Percentiles rank a stretch among this genome's conserved stretches.
Evolutionary conservation across 805 yeast genomes (phyloP).

Genomic region (Suhomyces sp.): DNA sequence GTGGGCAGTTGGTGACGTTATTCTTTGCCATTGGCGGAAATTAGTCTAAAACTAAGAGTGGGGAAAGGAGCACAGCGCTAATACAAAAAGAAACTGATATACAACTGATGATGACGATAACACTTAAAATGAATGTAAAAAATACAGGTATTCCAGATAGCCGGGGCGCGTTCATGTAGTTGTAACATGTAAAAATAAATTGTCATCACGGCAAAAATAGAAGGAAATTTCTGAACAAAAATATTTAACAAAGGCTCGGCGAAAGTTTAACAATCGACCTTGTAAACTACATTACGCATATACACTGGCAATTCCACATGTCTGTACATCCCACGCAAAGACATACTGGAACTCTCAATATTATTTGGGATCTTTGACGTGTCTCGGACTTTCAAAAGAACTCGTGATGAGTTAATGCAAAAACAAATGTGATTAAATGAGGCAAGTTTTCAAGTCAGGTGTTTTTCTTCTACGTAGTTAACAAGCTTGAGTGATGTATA

Average conservation of each 20-base stretch:
- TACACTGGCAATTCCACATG: neutral
- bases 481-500: too few relatives aligned
- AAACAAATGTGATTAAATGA: too few relatives aligned
- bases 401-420: too few relatives aligned
- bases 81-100: neutral
- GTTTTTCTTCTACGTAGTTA: too few relatives aligned
- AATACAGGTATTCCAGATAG: neutral
- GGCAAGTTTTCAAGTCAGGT: too few relatives aligned
- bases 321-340: neutral
- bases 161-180: neutral
- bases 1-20: neutral
- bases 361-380: neutral
- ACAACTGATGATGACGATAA: neutral
- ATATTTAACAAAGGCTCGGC: neutral
- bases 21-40: neutral
- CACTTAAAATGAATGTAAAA: neutral
- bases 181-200: neutral
- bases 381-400: neutral
- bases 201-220: neutral
- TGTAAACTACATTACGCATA: neutral
- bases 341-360: neutral
- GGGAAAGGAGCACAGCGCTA: neutral
- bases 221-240: neutral
- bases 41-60: neutral
- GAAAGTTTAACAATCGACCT: neutral